Evolutionary conservation across 495 filamentous ascomycete genomes (phyloP).

Genomic region (Podospora fimiseda): DNA sequence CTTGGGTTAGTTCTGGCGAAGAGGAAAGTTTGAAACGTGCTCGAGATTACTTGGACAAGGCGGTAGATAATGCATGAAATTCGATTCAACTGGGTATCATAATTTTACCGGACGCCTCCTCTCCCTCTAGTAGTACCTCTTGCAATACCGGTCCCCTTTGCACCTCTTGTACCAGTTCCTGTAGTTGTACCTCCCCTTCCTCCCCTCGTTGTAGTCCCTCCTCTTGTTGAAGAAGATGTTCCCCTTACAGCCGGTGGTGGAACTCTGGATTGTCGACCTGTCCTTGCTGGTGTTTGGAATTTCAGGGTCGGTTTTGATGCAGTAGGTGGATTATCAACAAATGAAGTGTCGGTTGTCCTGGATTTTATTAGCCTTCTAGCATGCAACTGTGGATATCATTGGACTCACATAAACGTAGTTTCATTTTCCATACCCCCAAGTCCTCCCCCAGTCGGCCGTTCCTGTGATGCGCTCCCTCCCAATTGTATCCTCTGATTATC

Average conservation of each 20-base stretch:
- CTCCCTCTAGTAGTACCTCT: slow-evolving; percentile 44
- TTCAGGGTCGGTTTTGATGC: slow-evolving; percentile 63
- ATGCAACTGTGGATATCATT: neutral
- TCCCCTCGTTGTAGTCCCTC: slow-evolving; percentile 26
- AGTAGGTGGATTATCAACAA: slow-evolving; percentile 78
- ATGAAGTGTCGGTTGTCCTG: slow-evolving; percentile 92
- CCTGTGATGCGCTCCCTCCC: slow-evolving; percentile 1
- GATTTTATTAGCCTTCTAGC: slow-evolving; percentile 20
- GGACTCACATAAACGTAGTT: slow-evolving; percentile 77
- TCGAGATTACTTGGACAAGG: slow-evolving; percentile 17
- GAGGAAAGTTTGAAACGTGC: slow-evolving; percentile 22
- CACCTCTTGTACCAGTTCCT: slow-evolving; percentile 26
- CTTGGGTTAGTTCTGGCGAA: slow-evolving; percentile 19
- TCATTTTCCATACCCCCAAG: slow-evolving; percentile 46
- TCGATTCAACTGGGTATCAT: neutral
- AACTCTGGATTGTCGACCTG: slow-evolving; percentile 40
- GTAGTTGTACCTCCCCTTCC: slow-evolving; percentile 22
- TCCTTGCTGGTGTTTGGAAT: slow-evolving; percentile 49
- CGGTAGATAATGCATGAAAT: slow-evolving; percentile 13
- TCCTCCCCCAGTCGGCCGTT: slow-evolving; percentile 7
- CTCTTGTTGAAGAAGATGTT: slow-evolving; percentile 20
- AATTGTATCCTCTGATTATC: slow-evolving; percentile 27
- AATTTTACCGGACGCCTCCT: slow-evolving; percentile 29
- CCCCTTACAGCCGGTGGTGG: slow-evolving; percentile 35
- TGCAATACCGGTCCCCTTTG: neutral